A percentile compares a stretch with the other conserved stretches of the same genome.
phyloP scores from a whole-genome alignment of 352 stramenopile genomes.

The Phytophthora capsici region DNA sequence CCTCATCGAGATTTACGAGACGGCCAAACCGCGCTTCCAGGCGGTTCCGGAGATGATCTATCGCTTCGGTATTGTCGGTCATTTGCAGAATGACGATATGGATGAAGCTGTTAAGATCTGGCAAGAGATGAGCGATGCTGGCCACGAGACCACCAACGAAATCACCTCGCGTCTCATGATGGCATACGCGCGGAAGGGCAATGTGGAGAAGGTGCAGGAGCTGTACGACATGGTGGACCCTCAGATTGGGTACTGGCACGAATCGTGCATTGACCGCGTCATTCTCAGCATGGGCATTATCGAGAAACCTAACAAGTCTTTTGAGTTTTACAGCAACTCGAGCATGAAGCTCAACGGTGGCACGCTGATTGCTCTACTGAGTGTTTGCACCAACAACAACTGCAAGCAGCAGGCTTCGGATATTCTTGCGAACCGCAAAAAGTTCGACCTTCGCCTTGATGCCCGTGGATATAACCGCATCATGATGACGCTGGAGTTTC shows the following conservation, averaged over 20 bases:
- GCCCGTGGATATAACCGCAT: conserved; percentile 78
- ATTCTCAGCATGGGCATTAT: conserved; percentile 71
- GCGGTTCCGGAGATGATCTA: conserved; percentile 72
- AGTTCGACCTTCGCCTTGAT: conserved; percentile 75
- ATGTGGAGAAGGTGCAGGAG: conserved; percentile 60
- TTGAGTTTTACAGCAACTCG: conserved; percentile 85
- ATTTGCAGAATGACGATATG: conserved; percentile 58
- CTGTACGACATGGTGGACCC: conserved; percentile 64
- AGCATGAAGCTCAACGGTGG: conserved; percentile 79
- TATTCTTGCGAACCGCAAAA: conserved; percentile 80
- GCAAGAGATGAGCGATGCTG: conserved; percentile 59
- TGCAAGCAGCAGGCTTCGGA: conserved; percentile 73
- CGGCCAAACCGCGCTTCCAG: conserved; percentile 48
- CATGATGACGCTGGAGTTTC: conserved; percentile 70
- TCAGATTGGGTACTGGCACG: conserved; percentile 70
- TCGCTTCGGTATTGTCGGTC: conserved; percentile 69
- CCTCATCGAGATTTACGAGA: conserved; percentile 59
- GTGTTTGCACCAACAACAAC: conserved; percentile 73
- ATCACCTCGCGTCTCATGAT: conserved; percentile 71
- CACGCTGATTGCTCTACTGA: conserved; percentile 74
- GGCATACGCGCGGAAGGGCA: conserved; percentile 47
- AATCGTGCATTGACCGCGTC: conserved; percentile 72
- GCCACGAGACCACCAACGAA: conserved; percentile 70
- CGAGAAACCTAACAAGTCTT: conserved; percentile 63
- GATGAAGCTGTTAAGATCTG: conserved; percentile 50